Base-by-base conservation (phyloP, 306 rosid genomes). In the Acacia acuminata region DNA sequence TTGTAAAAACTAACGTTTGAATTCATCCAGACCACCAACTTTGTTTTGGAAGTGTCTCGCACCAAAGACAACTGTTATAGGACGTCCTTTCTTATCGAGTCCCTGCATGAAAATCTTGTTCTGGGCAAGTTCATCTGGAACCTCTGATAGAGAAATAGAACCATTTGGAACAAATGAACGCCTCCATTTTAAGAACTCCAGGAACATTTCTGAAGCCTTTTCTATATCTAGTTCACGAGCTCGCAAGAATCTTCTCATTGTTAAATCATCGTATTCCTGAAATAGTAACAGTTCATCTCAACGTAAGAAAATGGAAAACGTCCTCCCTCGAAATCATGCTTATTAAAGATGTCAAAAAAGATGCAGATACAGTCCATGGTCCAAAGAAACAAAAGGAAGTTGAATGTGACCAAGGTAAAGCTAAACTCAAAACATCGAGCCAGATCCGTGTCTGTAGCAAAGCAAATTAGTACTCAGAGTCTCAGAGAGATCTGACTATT, bases 181-280 rank as follows among this genome's bases (percentile, higher is more conserved):
- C 75, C 83, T 89, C 93, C 95, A 91, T 78, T 88, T 85, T 86
- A 85, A 78, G 85, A 81, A 89, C 45, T 91, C 88, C 15, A 91
- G 83, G 82, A 89, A 73, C 86, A 89, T 84, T 43, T 83, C 27
- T 1, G 90, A 85, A 63, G 88, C 92, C 34, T 84, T 86, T 32
- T 87, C 88, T 25, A 89, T 71, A 42, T 91, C 79, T 34, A 86
- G 78, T 64, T 85, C 85, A 27, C 92, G 92, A 70, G 95, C 93
- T 4, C 83, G 84, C 61, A 91, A 44, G 77, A 91, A 85, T 82
- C 93, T 89, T 80, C 92, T 86, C 14, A 91, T 42, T 76, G 45
- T 80, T 13, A 71, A 79, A 50, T 91, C 90, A 86, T 91, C 90
- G 56, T 83, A 86, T 80, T 42, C 89, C 95, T 91, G 81, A 10